Evolutionary conservation across 1,284 basidiomycete genomes (phyloP), one percentile per base, ranked within the genome.

Genomic region (Boletellus deceptivus): DNA sequence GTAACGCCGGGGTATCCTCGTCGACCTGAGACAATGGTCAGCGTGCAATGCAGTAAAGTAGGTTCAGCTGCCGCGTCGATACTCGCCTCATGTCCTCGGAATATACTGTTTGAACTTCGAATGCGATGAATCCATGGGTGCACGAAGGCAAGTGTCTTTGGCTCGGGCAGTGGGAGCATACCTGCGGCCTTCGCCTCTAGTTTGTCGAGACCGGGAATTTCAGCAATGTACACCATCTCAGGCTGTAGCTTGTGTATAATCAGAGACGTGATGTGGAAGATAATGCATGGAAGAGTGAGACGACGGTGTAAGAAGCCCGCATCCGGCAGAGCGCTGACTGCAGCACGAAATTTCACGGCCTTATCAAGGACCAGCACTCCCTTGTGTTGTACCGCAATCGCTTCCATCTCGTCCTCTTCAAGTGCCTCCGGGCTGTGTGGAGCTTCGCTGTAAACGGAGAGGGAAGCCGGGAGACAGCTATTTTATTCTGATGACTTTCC

Each of bases 401-500:
- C 22, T 18, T 56, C 43, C 44, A 47, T 52, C 10, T n/a, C 33
- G 2, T 40, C 35, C 3, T 17, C 36, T 9, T 42, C 29, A 24
- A 47, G 27, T 7, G 44, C 7, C 18, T 37, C 4, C 4, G 44
- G 47, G 4, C n/a, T 34, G 33, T 41, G n/a, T 18, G 55, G 55
- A 5, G 31, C 13, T 8, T 42, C 18, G 9, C n/a, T 31, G 22
- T 59, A 59, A 3, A 55, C 49, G 3, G 41, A 24, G 16, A 59
- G 48, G 29, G 41, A 36, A 11, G 18, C 20, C 0, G 56, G 56
- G 25, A 55, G 53, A 16, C 51, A 51, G 31, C 46, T 58, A 24
- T 58, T 59, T 40, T 60, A 58, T 18, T n/a, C 9, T 1, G 58
- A 59, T 6, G 59, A 41, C 20, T 36, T 43, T 11, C 59, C 56